Evolutionary conservation across 768 basidiomycete genomes (phyloP), one percentile per base, ranked within the genome.

Genomic region (Gloeostereum incarnatum): DNA sequence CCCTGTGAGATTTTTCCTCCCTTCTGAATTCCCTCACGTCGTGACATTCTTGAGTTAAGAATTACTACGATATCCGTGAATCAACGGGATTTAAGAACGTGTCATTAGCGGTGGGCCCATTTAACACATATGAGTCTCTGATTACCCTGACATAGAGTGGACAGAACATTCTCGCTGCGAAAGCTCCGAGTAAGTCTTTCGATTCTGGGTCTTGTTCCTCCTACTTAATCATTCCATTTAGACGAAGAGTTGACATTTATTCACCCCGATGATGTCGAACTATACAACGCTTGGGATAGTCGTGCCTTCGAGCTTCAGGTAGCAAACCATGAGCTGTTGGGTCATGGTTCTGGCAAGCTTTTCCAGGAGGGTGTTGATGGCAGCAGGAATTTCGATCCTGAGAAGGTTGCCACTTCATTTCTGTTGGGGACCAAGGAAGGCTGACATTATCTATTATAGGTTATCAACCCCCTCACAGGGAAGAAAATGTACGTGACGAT

Each of bases 41-140:
- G 35, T 42, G 21, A 43, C 39, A 18, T 33, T 17, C 8, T 34
- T 35, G 32, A 13, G 29, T 19, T 10, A 46, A 79, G 73, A 88
- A 88, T 49, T 89, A 90, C 49, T 90, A 88, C 49, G 75, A 88
- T 42, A 73, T 92, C 44, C 73, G 90, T 30, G 89, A 87, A 53
- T 70, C 75, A 2, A 66, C 68, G 24, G 90, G 90, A 0, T 92
- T 91, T 63, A 92, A 92, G 65, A 92, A 92, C 49, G 89, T 92
- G 26, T 86, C 82, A 0, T 69, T 91, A 19, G 76, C 81, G 1
- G 82, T 83, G 56, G 44, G 80, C 56, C 14, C n/a, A 25, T 20
- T 40, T 21, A 24, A 24, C 9, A 34, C 22, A 24, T 26, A 13
- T 30, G 29, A 13, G 2, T 30, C 9, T 29, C 14, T 14, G 14